These are phyloP conservation scores for Saksenaea vasiformis DNA, from an alignment of 371 early-diverging fungal genomes.

Conservation along the genomic window DNA sequence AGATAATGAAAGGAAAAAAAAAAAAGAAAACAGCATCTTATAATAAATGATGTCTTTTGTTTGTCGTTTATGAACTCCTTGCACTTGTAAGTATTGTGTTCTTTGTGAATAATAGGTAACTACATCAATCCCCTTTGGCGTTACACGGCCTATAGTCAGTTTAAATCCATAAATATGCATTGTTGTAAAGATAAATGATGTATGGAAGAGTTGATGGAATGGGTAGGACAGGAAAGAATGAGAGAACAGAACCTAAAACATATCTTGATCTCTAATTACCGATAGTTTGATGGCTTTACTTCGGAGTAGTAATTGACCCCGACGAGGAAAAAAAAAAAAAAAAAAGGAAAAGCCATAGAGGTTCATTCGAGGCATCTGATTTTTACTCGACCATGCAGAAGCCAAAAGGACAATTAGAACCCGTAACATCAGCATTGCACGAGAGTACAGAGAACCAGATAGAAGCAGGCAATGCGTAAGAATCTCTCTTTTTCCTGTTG, in stretches of 20 bases:
- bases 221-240: no score
- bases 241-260: no score
- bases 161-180: background rate
- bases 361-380: background rate
- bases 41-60: no score
- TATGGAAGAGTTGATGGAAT: no score
- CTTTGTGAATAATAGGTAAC: no score
- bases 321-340: background rate
- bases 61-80: no score
- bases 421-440: background rate
- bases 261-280: background rate
- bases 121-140: no score
- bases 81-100: no score
- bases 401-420: conserved; percentile 10
- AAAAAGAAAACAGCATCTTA: no score
- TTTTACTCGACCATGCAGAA: conserved; percentile 15
- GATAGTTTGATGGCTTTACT: background rate
- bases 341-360: background rate
- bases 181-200: background rate
- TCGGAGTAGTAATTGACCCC: background rate
- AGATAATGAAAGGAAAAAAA: no score
- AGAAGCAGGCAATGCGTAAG: conserved; percentile 20
- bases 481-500: background rate
- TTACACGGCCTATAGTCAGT: no score
- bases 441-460: conserved; percentile 12